A percentile compares a stretch with the other conserved stretches of the same genome.
These are phyloP conservation scores for Austroboletus festivus DNA, from an alignment of 768 basidiomycete genomes.

Conservation along the genomic window DNA sequence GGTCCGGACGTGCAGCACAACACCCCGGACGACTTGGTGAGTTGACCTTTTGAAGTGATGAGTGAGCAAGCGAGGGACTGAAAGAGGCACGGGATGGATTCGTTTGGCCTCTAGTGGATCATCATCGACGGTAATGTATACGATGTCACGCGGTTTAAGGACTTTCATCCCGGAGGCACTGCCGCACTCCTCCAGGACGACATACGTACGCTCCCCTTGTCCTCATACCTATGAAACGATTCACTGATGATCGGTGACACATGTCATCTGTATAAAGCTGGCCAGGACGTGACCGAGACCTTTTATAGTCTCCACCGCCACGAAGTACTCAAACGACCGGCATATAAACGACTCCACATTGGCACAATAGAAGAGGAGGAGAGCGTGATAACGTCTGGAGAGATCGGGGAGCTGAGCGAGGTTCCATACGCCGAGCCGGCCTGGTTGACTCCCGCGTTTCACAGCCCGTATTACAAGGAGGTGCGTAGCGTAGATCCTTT, in stretches of 20 bases:
- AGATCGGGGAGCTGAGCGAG: constrained; percentile 52
- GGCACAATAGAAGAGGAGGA: constrained; percentile 61
- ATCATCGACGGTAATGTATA: constrained; percentile 69
- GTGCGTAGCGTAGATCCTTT: constrained; percentile 27
- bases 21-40: constrained; percentile 66
- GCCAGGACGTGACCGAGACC: constrained; percentile 73
- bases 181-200: constrained; percentile 72
- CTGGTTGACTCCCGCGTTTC: constrained; percentile 64
- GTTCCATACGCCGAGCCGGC: constrained; percentile 82
- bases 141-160: constrained; percentile 74
- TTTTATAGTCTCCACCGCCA: constrained; percentile 78
- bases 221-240: background rate
- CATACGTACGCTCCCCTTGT: constrained; percentile 44
- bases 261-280: constrained; percentile 43
- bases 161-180: constrained; percentile 78
- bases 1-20: constrained; percentile 57
- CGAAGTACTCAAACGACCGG: constrained; percentile 64
- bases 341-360: background rate
- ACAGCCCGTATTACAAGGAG: constrained; percentile 74
- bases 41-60: constrained; percentile 10
- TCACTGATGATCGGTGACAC: background rate
- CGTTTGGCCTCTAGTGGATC: background rate
- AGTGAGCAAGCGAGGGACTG: background rate
- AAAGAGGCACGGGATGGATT: background rate
- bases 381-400: constrained; percentile 43